A percentile compares a stretch with the other conserved stretches of the same genome.
Conservation (phyloP, 1,284 basidiomycete species). For the Ustilago lituana region DNA sequence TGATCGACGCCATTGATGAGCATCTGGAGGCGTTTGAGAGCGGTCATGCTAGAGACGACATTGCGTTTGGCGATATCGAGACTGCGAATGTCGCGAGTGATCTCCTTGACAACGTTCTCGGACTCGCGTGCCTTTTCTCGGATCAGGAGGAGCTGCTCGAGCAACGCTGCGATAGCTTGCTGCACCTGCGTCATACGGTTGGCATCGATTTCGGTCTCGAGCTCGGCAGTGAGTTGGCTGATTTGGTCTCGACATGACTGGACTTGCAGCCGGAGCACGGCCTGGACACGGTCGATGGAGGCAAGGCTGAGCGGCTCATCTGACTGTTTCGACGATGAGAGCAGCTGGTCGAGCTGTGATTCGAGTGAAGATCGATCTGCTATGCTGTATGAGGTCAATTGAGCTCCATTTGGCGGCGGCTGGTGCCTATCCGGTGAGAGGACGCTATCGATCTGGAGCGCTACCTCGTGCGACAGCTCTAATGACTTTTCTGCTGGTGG, state of each 20-base stretch:
- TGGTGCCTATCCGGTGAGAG: slow-evolving; percentile 12
- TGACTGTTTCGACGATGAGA: slow-evolving; percentile 10
- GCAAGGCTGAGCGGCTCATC: slow-evolving; percentile 29
- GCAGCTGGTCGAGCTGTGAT: slow-evolving; percentile 32
- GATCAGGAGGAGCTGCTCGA: slow-evolving; percentile 91
- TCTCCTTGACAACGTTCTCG: slow-evolving; percentile 91
- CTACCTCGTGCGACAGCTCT: slow-evolving; percentile 28
- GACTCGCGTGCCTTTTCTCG: slow-evolving; percentile 80
- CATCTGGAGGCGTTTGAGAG: slow-evolving; percentile 82
- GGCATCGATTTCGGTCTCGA: slow-evolving; percentile 42
- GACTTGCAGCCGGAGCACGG: slow-evolving; percentile 30
- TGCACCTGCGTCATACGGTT: slow-evolving; percentile 46
- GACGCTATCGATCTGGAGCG: slow-evolving; percentile 38
- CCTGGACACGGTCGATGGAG: slow-evolving; percentile 38
- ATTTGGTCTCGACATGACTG: slow-evolving; percentile 26
- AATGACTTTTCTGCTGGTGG: slow-evolving; percentile 13
- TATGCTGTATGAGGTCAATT: slow-evolving; percentile 3
- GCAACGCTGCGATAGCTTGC: slow-evolving; percentile 69
- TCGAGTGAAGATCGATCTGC: slow-evolving; percentile 31
- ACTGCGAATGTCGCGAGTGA: slow-evolving; percentile 95
- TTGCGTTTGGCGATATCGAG: slow-evolving; percentile 95
- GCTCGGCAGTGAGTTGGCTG: slow-evolving; percentile 23
- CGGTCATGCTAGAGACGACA: slow-evolving; percentile 80
- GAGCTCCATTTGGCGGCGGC: not conserved
- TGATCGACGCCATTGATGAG: slow-evolving; percentile 59